Conservation (phyloP, 352 stramenopile species). For the Thalassiosira mediterranea region DNA sequence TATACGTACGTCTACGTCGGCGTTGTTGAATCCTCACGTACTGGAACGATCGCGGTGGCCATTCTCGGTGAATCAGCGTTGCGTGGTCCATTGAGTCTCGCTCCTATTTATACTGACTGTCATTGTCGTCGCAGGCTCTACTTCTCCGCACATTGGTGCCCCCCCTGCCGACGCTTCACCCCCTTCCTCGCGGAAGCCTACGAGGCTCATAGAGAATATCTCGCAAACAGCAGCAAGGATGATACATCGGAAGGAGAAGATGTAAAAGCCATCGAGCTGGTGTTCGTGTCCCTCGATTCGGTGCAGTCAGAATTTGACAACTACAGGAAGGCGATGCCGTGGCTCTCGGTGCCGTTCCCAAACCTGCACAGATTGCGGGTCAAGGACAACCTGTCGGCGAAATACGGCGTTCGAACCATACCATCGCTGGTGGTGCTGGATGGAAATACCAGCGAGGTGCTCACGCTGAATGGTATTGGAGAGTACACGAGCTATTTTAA, state of each 20-base stretch:
- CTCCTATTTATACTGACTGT: too few relatives aligned
- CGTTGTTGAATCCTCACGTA: too few relatives aligned
- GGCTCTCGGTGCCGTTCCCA: constrained; percentile 42
- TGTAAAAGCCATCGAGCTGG: constrained; percentile 41
- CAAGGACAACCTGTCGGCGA: constrained; percentile 45
- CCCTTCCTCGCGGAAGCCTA: constrained; percentile 91
- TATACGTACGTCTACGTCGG: too few relatives aligned
- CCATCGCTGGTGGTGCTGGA: constrained; percentile 51
- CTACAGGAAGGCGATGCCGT: constrained; percentile 51
- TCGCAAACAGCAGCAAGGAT: neutral
- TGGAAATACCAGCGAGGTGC: constrained; percentile 27
- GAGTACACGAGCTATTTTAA: constrained; percentile 48
- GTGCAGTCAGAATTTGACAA: constrained; percentile 42
- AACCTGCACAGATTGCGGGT: constrained; percentile 48
- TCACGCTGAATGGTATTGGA: constrained; percentile 46
- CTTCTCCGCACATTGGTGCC: constrained; percentile 93
- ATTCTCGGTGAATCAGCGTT: too few relatives aligned
- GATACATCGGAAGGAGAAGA: constrained; percentile 1
- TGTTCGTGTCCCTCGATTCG: constrained; percentile 52
- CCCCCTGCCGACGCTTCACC: constrained; percentile 93
- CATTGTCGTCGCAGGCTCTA: neutral
- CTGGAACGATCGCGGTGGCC: too few relatives aligned
- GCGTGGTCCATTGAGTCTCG: too few relatives aligned
- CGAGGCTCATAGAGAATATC: constrained; percentile 41
- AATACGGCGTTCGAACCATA: constrained; percentile 39